phyloP scores from a whole-genome alignment of 2,329 filamentous ascomycete species.

The Paracorniculantispora psalliotae region DNA sequence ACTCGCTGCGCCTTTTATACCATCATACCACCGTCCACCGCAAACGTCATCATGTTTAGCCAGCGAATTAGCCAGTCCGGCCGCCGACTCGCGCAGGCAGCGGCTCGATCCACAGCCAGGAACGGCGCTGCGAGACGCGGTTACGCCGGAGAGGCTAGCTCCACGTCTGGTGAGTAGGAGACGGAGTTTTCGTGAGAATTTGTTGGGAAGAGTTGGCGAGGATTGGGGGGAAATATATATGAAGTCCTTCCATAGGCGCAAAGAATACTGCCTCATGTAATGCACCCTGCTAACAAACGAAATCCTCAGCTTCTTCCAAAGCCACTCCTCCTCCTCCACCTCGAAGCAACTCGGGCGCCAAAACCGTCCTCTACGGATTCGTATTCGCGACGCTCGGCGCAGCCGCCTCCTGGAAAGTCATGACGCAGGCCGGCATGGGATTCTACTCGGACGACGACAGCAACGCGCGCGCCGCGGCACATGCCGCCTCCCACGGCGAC shows the following conservation, averaged over 20 bases:
- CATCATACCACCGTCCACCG: too few species aligned
- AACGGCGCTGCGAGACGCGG: slow-evolving; percentile 19
- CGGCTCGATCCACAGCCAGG: slow-evolving; percentile 12
- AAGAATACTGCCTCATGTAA: too few species aligned
- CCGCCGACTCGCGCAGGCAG: slow-evolving; percentile 22
- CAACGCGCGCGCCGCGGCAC: slow-evolving; percentile 48
- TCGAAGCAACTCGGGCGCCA: slow-evolving; percentile 18
- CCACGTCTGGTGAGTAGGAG: slow-evolving; percentile 22
- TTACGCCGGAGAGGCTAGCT: slow-evolving; percentile 18
- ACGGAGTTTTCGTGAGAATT: not conserved
- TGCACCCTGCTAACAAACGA: not conserved
- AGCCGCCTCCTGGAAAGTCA: slow-evolving; percentile 30
- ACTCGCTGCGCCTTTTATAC: too few species aligned
- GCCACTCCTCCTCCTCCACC: slow-evolving; percentile 1
- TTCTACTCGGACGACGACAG: slow-evolving; percentile 63
- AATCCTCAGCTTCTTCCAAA: not conserved
- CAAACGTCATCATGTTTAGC: slow-evolving; percentile 19
- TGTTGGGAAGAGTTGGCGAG: not conserved
- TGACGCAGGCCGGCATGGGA: slow-evolving; percentile 31
- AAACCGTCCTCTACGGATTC: slow-evolving; percentile 25
- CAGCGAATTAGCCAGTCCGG: slow-evolving; percentile 22
- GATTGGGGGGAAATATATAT: not conserved
- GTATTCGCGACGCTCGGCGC: slow-evolving; percentile 29
- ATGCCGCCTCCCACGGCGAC: slow-evolving; percentile 45
- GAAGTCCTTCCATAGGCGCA: too few species aligned